Evolutionary conservation across 768 basidiomycete genomes (phyloP).

Genomic region (Agaricus subrufescens): DNA sequence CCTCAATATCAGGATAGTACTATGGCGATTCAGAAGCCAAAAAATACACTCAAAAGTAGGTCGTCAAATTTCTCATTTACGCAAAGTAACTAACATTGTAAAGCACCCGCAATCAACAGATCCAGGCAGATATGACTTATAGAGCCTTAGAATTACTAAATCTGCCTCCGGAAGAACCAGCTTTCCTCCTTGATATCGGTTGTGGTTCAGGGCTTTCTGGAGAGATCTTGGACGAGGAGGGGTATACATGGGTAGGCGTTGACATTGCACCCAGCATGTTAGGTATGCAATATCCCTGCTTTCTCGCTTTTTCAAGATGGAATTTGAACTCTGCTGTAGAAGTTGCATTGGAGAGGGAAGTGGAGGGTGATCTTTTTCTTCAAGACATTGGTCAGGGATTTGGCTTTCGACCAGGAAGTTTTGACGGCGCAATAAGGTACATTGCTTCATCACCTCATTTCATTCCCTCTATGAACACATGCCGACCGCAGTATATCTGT

Average conservation of each 20-base stretch:
- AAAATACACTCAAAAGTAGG: conserved; percentile 95
- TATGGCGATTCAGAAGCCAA: conserved; percentile 94
- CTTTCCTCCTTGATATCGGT: conserved; percentile 90
- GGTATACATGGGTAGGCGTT: conserved; percentile 89
- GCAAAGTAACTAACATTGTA: conserved; percentile 10
- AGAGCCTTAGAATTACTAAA: conserved; percentile 89
- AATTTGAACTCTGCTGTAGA: conserved; percentile 41
- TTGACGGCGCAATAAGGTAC: conserved; percentile 96
- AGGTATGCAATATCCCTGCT: conserved; percentile 43
- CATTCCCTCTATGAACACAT: not conserved
- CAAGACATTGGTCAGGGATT: conserved; percentile 99
- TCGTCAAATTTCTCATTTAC: conserved; percentile 6
- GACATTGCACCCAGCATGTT: conserved; percentile 98
- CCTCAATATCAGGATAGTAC: conserved; percentile 50
- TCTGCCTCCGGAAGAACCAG: conserved; percentile 73
- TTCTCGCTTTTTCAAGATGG: not conserved
- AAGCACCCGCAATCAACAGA: conserved; percentile 93
- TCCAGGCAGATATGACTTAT: conserved; percentile 97
- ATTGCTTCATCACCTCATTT: conserved; percentile 11
- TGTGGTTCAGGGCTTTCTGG: conserved; percentile 97
- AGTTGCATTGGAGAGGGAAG: conserved; percentile 92
- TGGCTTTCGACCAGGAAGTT: conserved; percentile 93
- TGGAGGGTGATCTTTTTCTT: conserved; percentile 93
- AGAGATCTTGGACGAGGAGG: conserved; percentile 93
- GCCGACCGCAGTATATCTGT: conserved; percentile 76